A percentile compares a stretch with the other conserved stretches of the same genome.
Evolutionary conservation across 345 rosid species (phyloP).

Genomic region (Erysimum cheiranthoides): DNA sequence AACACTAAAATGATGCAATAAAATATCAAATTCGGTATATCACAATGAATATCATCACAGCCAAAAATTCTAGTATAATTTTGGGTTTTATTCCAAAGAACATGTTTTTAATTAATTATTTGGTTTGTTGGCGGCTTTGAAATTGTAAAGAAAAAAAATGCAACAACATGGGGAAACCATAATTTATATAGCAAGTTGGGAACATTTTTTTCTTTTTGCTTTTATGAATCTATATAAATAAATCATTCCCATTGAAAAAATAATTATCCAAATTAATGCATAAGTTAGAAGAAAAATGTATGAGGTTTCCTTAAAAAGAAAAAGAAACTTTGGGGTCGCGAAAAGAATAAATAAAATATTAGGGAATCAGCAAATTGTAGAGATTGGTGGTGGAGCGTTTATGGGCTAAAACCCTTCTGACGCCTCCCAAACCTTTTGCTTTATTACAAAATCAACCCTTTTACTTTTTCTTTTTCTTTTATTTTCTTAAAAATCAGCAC

Average conservation of each 20-base stretch:
- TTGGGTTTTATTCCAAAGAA: background rate
- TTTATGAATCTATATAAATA: background rate
- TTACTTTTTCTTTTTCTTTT: slow-evolving; percentile 4
- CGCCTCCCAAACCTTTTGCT: slow-evolving; percentile 28
- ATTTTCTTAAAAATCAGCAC: background rate
- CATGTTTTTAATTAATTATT: slow-evolving; percentile 26
- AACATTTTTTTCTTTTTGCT: background rate
- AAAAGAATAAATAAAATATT: slow-evolving; percentile 31
- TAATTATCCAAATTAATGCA: slow-evolving; percentile 19
- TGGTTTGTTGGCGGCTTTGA: slow-evolving; percentile 28
- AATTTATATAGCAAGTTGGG: slow-evolving; percentile 25
- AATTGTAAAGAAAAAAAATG: background rate
- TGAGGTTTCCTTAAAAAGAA: slow-evolving; percentile 36
- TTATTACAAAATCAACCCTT: slow-evolving; percentile 37
- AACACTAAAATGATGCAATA: background rate
- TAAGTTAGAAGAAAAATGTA: slow-evolving; percentile 23
- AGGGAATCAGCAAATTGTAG: slow-evolving; percentile 26
- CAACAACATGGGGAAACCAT: background rate
- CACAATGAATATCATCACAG: background rate
- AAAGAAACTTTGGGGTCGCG: slow-evolving; percentile 21
- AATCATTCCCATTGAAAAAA: background rate
- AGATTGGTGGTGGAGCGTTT: slow-evolving; percentile 36
- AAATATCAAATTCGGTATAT: background rate
- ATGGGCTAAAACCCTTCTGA: slow-evolving; percentile 22
- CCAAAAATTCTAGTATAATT: background rate